Evolutionary conservation across 805 yeast species (phyloP), one percentile per base, ranked within the genome.

Genomic region (Hanseniaspora meyeri): DNA sequence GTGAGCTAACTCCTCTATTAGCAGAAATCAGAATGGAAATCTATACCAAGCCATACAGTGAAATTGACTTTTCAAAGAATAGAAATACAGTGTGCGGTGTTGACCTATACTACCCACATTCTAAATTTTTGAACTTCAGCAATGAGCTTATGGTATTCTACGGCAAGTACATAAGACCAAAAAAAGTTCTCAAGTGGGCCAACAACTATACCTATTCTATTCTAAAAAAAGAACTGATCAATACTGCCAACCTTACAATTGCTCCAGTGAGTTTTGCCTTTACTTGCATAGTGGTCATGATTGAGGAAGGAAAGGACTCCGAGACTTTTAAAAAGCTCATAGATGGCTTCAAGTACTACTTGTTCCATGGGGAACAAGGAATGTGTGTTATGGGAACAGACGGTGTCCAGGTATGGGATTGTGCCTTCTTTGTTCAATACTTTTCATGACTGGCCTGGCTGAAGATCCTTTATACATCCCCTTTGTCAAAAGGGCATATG

Each of bases 391-490:
- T 85, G 87, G 99, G 99, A 2, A 93, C 99, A 0, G 93, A 93
- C 68, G 99, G 99, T 27, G 87, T 87, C 0, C 99, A 93, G 70
- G 90, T 85, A 0, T 93, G 99, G 98, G 99, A 93, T 68, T 82
- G 83, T 31, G 90, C 97, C 0, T 91, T 93, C 71, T 85, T 87
- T 57, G 74, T 93, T 29, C 98, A 93, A 66, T 87, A 87, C 64
- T 77, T 80, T 82, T 87, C 59, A 72, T 78, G 63, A 86, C 95
- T 0, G 96, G 95, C 0, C 69, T 90, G 38, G 90, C 87, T 2
- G 84, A 81, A 32, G 62, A 74, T 37, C 82, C 85, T 0, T 81
- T 83, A 66, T 87, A 79, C 66, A 79, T 78, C 48, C 78, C 79
- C 7, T 73, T 80, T 62, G 78, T 93, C 19, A 74, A 74, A n/a